Conservation (phyloP, 2,329 filamentous ascomycete genomes). For the Penicillium sp. region DNA sequence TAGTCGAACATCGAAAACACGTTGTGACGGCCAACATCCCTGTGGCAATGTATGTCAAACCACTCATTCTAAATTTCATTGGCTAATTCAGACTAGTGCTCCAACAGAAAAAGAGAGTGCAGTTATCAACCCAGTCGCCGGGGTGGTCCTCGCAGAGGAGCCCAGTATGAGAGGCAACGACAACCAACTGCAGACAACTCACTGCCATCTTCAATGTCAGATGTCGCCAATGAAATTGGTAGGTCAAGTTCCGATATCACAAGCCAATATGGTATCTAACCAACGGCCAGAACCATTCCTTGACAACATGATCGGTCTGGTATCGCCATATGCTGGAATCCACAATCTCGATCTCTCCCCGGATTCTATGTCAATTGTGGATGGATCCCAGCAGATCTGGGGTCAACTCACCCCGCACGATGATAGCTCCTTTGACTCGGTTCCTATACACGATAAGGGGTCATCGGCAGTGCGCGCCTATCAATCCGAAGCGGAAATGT, state of each 20-base stretch:
- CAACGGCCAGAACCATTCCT: conserved; percentile 12
- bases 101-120: conserved; percentile 16
- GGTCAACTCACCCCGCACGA: conserved; percentile 13
- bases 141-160: conserved; percentile 25
- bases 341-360: conserved; percentile 21
- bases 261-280: background rate
- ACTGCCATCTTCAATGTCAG: conserved; percentile 2
- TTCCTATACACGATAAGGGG: conserved; percentile 5
- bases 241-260: background rate
- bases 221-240: conserved; percentile 11
- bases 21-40: conserved; percentile 22
- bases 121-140: conserved; percentile 26
- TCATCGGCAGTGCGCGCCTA: conserved; percentile 17
- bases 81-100: conserved; percentile 14
- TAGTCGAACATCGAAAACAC: conserved; percentile 26
- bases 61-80: background rate
- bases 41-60: conserved; percentile 14
- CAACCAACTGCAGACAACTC: background rate
- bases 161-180: conserved; percentile 14
- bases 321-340: conserved; percentile 17
- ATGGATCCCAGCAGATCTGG: conserved; percentile 13
- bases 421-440: conserved; percentile 8
- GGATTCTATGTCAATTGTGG: conserved; percentile 13
- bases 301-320: conserved; percentile 18
- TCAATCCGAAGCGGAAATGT: conserved; percentile 25